These are phyloP conservation scores for Sclerospora graminicola DNA, from an alignment of 352 stramenopile genomes.

Conservation along the genomic window DNA sequence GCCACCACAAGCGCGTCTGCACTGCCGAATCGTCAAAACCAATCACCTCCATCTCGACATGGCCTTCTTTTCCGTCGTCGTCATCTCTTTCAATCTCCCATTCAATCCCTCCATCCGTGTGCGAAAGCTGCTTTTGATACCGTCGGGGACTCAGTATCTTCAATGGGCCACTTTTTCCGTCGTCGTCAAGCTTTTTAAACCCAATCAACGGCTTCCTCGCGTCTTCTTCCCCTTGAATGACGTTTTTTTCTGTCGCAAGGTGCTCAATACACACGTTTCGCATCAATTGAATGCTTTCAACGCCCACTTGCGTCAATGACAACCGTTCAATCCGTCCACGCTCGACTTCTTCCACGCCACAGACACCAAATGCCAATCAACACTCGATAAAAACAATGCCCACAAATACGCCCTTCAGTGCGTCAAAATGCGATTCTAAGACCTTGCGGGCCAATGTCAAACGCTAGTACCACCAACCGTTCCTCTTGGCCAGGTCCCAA, in stretches of 20 bases:
- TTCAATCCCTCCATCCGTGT: too few species aligned
- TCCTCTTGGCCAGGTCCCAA: constrained; percentile 61
- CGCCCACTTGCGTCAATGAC: constrained; percentile 51
- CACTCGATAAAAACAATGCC: constrained; percentile 78
- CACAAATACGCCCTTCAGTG: constrained; percentile 20
- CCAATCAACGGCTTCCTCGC: constrained; percentile 42
- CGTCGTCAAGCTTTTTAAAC: too few species aligned
- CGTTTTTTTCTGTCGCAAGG: constrained; percentile 54
- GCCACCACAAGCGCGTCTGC: constrained; percentile 88
- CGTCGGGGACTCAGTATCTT: too few species aligned
- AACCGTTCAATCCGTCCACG: constrained; percentile 39
- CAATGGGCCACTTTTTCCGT: too few species aligned
- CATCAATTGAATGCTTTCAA: constrained; percentile 55
- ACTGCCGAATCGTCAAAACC: constrained; percentile 33
- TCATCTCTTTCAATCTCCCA: too few species aligned
- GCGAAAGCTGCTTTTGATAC: too few species aligned
- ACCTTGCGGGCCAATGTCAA: constrained; percentile 85
- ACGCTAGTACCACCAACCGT: constrained; percentile 76
- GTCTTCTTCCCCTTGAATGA: too few species aligned
- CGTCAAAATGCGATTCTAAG: constrained; percentile 51
- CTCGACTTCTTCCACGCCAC: constrained; percentile 55
- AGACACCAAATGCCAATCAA: constrained; percentile 69
- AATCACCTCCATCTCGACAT: too few species aligned
- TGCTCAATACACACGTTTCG: constrained; percentile 64
- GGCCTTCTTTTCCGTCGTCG: too few species aligned